Conservation (phyloP, 495 filamentous ascomycete genomes). For the Aspergillus haitiensis region DNA sequence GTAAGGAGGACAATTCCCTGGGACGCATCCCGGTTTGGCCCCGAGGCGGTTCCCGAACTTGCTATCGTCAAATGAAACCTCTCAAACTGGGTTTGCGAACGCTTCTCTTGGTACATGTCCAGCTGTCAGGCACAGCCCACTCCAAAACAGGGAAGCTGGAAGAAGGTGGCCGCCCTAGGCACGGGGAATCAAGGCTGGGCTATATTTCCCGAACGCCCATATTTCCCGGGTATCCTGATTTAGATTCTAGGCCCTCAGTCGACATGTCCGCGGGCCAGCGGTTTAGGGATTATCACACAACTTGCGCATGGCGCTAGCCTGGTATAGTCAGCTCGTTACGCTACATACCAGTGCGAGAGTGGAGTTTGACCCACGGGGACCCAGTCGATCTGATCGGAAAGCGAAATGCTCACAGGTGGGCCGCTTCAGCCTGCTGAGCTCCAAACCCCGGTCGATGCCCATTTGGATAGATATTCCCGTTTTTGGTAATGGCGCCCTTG, state of each 20-base stretch:
- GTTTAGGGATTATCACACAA: not conserved
- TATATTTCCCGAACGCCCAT: not conserved
- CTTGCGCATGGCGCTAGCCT: not conserved
- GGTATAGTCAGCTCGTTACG: not conserved
- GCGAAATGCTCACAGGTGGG: not conserved
- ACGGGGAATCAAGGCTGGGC: too few species aligned
- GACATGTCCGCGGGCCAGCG: not conserved
- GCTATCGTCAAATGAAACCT: too few species aligned
- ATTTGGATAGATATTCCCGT: not conserved
- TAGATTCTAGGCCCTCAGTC: not conserved
- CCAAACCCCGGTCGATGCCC: too few species aligned
- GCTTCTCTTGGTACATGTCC: too few species aligned
- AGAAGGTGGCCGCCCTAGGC: too few species aligned
- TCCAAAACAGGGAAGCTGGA: not conserved
- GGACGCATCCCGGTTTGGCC: not conserved
- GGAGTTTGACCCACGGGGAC: not conserved
- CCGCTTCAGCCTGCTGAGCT: too few species aligned
- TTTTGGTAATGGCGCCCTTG: not conserved
- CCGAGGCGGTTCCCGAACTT: not conserved
- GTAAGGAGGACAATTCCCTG: fast-evolving
- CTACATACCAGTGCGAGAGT: not conserved
- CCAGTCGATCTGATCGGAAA: not conserved
- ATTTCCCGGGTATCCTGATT: not conserved
- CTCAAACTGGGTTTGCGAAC: too few species aligned
- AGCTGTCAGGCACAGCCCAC: not conserved